phyloP scores from a whole-genome alignment of 2,329 filamentous ascomycete species.

The Sporothrix variecibatus region DNA sequence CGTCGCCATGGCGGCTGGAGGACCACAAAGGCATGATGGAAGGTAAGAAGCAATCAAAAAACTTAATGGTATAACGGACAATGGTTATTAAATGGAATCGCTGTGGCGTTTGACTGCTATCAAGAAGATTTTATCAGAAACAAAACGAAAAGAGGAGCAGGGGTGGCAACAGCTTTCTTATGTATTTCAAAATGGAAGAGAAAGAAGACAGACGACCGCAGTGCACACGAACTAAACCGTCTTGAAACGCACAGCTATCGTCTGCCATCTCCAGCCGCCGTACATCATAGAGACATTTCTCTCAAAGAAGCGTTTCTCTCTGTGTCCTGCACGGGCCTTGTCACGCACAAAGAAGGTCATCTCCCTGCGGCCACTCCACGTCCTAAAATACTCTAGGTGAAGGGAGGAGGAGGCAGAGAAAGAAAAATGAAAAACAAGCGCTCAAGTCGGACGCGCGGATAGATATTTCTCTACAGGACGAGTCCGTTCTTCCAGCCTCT shows the following conservation, averaged over 20 bases:
- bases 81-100: background rate
- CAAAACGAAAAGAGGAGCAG: background rate
- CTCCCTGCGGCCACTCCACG: slow-evolving; percentile 1
- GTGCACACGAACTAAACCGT: background rate
- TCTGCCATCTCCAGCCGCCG: background rate
- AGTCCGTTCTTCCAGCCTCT: background rate
- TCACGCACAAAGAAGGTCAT: slow-evolving; percentile 9
- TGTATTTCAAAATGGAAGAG: background rate
- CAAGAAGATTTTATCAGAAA: background rate
- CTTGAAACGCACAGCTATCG: background rate
- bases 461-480: background rate
- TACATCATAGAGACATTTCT: background rate
- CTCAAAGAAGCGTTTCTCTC: background rate
- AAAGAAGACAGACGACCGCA: background rate
- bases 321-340: background rate
- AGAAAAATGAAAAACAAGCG: background rate
- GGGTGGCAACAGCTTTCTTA: slow-evolving; percentile 12
- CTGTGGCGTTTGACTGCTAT: background rate
- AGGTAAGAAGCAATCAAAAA: background rate
- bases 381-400: slow-evolving; percentile 7
- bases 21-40: slow-evolving; percentile 18
- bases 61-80: background rate
- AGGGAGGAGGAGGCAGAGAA: background rate
- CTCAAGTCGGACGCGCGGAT: slow-evolving; percentile 3
- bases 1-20: background rate